These are phyloP conservation scores for Canariomyces notabilis DNA, from an alignment of 2,329 filamentous ascomycete genomes.

Conservation along the genomic window DNA sequence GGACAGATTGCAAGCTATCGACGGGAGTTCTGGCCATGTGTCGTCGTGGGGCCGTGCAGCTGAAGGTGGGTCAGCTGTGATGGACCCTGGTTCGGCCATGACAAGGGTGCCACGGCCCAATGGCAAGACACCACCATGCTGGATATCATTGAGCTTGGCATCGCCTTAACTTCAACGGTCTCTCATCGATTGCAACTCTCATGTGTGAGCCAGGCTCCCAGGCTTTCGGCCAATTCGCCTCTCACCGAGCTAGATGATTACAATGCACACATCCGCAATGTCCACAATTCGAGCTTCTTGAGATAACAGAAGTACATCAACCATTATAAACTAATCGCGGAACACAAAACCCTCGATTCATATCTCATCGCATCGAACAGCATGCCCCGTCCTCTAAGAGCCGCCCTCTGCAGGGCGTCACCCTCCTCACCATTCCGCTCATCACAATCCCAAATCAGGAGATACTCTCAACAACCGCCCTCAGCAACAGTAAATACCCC, in stretches of 20 bases:
- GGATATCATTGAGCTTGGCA: conserved; percentile 7
- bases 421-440: not conserved
- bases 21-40: conserved; percentile 27
- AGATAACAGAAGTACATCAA: too few species aligned
- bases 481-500: conserved; percentile 13
- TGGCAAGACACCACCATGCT: not conserved
- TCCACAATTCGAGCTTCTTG: not conserved
- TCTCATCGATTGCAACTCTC: not conserved
- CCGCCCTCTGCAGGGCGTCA: conserved; percentile 8
- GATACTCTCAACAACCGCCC: conserved; percentile 11
- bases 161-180: not conserved
- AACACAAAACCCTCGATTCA: not conserved
- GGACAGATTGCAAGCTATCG: conserved; percentile 27
- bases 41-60: conserved; percentile 17
- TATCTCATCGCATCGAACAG: not conserved
- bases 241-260: not conserved
- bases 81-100: conserved; percentile 3
- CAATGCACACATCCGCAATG: not conserved
- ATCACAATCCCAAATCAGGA: conserved; percentile 10
- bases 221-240: not conserved
- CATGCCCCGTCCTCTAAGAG: conserved; percentile 1
- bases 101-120: conserved; percentile 15
- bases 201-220: not conserved
- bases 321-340: too few species aligned
- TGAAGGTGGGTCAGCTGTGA: conserved; percentile 8